These are phyloP conservation scores for Suillus fuscotomentosus DNA, from an alignment of 768 basidiomycete genomes.

Conservation along the genomic window DNA sequence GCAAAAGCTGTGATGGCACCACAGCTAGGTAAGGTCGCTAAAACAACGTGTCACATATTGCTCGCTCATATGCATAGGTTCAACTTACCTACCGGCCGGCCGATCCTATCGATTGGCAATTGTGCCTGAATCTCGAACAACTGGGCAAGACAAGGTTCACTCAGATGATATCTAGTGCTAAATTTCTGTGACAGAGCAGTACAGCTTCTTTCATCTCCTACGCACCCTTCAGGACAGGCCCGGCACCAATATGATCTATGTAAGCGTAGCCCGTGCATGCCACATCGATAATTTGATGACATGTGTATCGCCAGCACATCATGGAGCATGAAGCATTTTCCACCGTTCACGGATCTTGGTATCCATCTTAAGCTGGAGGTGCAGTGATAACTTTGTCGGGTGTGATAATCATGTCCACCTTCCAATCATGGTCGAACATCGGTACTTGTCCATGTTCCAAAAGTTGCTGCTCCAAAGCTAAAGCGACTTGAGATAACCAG, in stretches of 20 bases:
- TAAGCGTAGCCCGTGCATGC: slow-evolving; percentile 8
- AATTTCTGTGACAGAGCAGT: slow-evolving; percentile 32
- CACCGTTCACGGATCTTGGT: background rate
- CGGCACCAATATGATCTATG: slow-evolving; percentile 22
- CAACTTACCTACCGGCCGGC: slow-evolving; percentile 41
- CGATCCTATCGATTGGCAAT: slow-evolving; percentile 44
- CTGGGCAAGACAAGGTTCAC: slow-evolving; percentile 37
- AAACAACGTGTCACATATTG: background rate
- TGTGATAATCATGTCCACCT: slow-evolving; percentile 60
- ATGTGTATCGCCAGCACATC: slow-evolving; percentile 1
- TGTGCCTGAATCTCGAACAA: slow-evolving; percentile 36
- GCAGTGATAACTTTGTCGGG: slow-evolving; percentile 36
- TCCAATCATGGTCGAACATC: slow-evolving; percentile 57
- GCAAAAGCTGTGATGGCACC: slow-evolving; percentile 65
- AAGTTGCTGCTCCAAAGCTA: slow-evolving; percentile 64
- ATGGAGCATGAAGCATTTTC: background rate
- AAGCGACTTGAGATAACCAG: slow-evolving; percentile 45
- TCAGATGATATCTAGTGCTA: slow-evolving; percentile 9
- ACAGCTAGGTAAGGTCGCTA: slow-evolving; percentile 46
- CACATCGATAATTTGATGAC: slow-evolving; percentile 1
- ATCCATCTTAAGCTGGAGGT: background rate
- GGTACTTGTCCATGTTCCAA: slow-evolving; percentile 53
- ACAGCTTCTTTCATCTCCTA: slow-evolving; percentile 40
- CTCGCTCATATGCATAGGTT: slow-evolving; percentile 19
- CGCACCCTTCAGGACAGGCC: slow-evolving; percentile 14